Evolutionary conservation across 257 asterid species (phyloP).

Genomic region (Solanum peruvianum): DNA sequence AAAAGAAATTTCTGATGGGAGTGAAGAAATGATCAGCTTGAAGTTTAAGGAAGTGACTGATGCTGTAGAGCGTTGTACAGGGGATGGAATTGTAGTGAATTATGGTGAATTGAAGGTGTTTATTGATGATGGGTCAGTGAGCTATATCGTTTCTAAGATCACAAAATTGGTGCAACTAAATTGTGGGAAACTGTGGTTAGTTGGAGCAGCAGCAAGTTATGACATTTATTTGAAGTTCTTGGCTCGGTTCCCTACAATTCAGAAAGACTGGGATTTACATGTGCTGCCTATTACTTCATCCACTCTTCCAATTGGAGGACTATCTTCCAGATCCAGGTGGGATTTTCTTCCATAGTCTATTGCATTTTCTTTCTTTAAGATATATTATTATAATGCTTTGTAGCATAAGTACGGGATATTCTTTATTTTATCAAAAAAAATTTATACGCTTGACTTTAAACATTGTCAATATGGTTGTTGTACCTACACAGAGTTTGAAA

Average conservation of each 20-base stretch:
- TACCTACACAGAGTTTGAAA: background rate
- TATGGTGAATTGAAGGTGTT: slow-evolving; percentile 63
- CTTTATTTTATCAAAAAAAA: background rate
- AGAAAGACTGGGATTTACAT: slow-evolving; percentile 72
- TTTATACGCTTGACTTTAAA: background rate
- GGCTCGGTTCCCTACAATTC: slow-evolving; percentile 45
- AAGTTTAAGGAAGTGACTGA: slow-evolving; percentile 44
- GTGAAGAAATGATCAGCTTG: slow-evolving; percentile 30
- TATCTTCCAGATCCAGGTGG: slow-evolving; percentile 44
- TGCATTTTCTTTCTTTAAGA: background rate
- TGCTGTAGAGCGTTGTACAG: slow-evolving; percentile 23
- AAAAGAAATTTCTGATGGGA: slow-evolving; percentile 36
- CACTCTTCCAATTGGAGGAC: slow-evolving; percentile 30
- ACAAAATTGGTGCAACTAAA: slow-evolving; percentile 36
- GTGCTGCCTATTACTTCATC: slow-evolving; percentile 67
- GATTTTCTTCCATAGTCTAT: background rate
- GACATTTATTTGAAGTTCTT: slow-evolving; percentile 43
- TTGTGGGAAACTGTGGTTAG: slow-evolving; percentile 54
- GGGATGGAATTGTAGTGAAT: slow-evolving; percentile 40
- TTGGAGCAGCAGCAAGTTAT: slow-evolving; percentile 49
- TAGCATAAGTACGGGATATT: background rate
- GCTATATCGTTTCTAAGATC: slow-evolving; percentile 31
- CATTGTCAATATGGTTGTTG: slow-evolving; percentile 2
- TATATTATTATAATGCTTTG: background rate
- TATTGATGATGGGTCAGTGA: slow-evolving; percentile 35